Conservation (phyloP, 2,329 filamentous ascomycete species). For the Xylaria sp. region DNA sequence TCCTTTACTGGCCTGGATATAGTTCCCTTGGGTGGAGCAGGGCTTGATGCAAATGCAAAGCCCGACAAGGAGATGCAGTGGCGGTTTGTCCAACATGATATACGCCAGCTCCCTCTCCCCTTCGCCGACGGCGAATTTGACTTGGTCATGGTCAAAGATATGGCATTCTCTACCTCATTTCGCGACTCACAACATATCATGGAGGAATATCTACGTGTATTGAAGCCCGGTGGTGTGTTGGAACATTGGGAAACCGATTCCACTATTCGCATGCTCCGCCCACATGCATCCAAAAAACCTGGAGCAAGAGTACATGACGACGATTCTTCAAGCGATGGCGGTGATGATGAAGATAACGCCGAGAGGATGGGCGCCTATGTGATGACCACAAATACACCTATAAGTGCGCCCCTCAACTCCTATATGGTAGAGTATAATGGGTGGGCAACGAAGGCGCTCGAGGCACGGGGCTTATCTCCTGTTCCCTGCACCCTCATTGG, state of each 20-base stretch:
- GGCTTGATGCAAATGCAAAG: conserved; percentile 51
- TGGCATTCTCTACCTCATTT: conserved; percentile 69
- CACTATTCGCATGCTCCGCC: conserved; percentile 79
- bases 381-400: conserved; percentile 81
- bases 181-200: conserved; percentile 61
- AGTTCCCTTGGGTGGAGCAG: conserved; percentile 66
- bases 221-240: conserved; percentile 77
- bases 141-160: conserved; percentile 85
- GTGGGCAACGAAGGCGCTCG: conserved; percentile 80
- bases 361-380: conserved; percentile 79
- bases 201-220: conserved; percentile 77
- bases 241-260: conserved; percentile 93
- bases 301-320: conserved; percentile 33
- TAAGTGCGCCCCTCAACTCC: conserved; percentile 79
- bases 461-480: conserved; percentile 70
- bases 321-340: conserved; percentile 41
- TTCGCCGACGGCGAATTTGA: conserved; percentile 83
- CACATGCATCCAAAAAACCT: conserved; percentile 63
- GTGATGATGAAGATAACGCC: conserved; percentile 68
- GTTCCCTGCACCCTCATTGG: conserved; percentile 81
- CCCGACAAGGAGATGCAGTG: conserved; percentile 78
- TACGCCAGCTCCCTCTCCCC: conserved; percentile 76
- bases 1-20: conserved; percentile 85
- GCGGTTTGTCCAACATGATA: conserved; percentile 87
- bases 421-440: conserved; percentile 83